These are phyloP conservation scores for Dryas octopetala DNA, from an alignment of 306 rosid genomes.

Conservation along the genomic window DNA sequence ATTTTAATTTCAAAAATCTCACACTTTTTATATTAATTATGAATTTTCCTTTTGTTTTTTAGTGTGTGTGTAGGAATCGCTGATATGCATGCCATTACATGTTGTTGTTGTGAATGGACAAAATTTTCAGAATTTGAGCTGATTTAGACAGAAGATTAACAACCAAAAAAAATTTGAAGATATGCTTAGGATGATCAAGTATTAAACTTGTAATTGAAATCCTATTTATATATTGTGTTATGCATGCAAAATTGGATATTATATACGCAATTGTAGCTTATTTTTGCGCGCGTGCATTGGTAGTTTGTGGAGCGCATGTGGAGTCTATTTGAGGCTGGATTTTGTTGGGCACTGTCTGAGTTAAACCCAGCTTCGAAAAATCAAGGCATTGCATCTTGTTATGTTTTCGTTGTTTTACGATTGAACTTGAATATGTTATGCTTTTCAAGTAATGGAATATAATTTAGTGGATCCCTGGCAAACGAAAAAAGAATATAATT, in stretches of 20 bases:
- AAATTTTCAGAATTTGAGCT: conserved; percentile 14
- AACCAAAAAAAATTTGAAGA: not conserved
- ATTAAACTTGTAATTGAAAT: not conserved
- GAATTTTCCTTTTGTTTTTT: not conserved
- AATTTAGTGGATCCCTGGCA: not conserved
- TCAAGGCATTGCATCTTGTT: conserved; percentile 12
- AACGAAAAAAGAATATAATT: not conserved
- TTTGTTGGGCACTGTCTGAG: conserved; percentile 1
- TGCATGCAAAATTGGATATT: not conserved
- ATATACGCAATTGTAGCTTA: not conserved
- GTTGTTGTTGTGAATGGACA: conserved; percentile 22
- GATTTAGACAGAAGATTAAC: not conserved
- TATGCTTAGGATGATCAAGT: not conserved
- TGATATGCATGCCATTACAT: conserved; percentile 14
- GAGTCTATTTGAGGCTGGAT: not conserved
- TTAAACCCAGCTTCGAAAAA: not conserved
- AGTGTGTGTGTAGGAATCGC: not conserved
- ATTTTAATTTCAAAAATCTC: not conserved
- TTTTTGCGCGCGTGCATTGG: not conserved
- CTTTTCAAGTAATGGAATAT: not conserved
- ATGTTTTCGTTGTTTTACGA: not conserved
- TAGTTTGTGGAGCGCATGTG: not conserved
- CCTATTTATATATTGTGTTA: not conserved
- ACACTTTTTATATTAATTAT: not conserved
- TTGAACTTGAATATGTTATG: not conserved